These are phyloP conservation scores for Synchytrium microbalum DNA, from an alignment of 371 early-diverging fungal species.

Conservation along the genomic window DNA sequence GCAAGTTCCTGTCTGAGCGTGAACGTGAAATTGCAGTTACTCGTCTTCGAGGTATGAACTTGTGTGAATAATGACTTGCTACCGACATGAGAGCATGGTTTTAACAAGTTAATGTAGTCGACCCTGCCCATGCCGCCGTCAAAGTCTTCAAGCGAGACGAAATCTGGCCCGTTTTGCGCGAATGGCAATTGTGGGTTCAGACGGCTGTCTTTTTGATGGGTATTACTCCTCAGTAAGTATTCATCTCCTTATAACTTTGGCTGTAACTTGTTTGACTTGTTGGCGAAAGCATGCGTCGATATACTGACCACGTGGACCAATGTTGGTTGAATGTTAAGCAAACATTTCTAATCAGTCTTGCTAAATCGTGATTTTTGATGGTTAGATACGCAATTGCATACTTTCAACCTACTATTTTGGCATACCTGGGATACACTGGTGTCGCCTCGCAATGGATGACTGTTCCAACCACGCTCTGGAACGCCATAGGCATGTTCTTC, in stretches of 20 bases:
- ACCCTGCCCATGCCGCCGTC: not conserved
- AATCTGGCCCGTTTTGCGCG: not conserved
- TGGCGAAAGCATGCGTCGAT: too few relatives aligned
- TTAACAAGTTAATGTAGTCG: too few relatives aligned
- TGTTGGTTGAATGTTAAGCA: too few relatives aligned
- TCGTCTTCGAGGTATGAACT: too few relatives aligned
- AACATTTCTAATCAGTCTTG: too few relatives aligned
- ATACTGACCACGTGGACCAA: too few relatives aligned
- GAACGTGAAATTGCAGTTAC: not conserved
- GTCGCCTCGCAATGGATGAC: not conserved
- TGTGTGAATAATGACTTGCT: too few relatives aligned
- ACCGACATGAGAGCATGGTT: too few relatives aligned
- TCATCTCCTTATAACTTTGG: not conserved
- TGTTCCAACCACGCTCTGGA: not conserved
- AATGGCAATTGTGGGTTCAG: not conserved
- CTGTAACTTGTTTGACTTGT: not conserved
- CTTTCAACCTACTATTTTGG: not conserved
- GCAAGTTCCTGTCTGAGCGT: not conserved
- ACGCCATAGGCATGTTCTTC: not conserved
- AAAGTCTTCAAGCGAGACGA: not conserved
- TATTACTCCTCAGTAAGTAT: not conserved
- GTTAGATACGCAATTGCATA: not conserved
- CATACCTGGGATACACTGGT: not conserved
- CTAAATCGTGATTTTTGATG: too few relatives aligned
- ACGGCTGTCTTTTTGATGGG: not conserved